Percentiles rank a stretch among this genome's conserved stretches.
These are phyloP conservation scores for Funneliformis mosseae DNA, from an alignment of 192 early-diverging fungal genomes.

Conservation along the genomic window DNA sequence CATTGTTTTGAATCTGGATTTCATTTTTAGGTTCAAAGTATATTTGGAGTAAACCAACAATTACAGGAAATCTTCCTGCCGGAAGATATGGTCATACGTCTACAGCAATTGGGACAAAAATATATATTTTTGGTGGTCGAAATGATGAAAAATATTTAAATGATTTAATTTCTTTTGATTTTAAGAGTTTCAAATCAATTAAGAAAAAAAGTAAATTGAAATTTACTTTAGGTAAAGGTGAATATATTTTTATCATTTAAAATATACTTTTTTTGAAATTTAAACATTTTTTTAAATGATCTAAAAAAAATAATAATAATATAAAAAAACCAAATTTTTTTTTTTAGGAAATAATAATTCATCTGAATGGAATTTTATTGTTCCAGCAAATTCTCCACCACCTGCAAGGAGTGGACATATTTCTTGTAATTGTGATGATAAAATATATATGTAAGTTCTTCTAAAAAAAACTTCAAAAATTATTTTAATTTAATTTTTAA, in stretches of 20 bases:
- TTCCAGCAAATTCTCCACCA: background rate
- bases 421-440: background rate
- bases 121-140: conserved; percentile 58
- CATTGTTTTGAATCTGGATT: background rate
- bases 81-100: conserved; percentile 54
- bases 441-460: background rate
- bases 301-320: background rate
- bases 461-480: background rate
- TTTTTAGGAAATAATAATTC: background rate
- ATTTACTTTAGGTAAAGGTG: background rate
- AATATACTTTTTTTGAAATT: too few relatives aligned
- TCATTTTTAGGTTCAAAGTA: conserved; percentile 16
- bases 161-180: conserved; percentile 53
- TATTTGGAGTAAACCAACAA: conserved; percentile 37
- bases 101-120: conserved; percentile 44
- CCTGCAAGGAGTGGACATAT: background rate
- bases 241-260: background rate
- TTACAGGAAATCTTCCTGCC: conserved; percentile 27
- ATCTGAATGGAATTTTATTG: background rate
- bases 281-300: too few relatives aligned
- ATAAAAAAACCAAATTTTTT: background rate
- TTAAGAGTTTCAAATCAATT: conserved; percentile 20
- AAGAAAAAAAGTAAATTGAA: background rate
- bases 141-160: conserved; percentile 45
- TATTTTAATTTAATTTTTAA: background rate